Evolutionary conservation across 331 rosid genomes (phyloP).

Genomic region (Pyracantha coccinea): DNA sequence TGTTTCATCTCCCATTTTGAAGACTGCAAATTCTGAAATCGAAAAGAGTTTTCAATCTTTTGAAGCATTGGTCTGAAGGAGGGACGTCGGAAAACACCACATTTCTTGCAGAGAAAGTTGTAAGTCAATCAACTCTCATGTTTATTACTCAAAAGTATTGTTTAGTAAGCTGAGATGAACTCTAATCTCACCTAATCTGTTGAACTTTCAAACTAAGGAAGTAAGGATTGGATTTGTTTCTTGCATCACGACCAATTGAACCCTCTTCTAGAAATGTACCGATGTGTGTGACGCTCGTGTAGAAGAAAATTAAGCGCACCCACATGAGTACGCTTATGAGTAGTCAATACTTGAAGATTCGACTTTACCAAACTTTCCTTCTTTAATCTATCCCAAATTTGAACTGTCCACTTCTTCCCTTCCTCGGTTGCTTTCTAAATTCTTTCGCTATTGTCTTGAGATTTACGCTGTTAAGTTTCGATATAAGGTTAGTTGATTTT

Average conservation of each 20-base stretch:
- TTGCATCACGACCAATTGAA: neutral
- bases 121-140: neutral
- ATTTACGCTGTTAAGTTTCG: no score
- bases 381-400: no score
- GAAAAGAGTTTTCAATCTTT: neutral
- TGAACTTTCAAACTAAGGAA: neutral
- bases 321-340: neutral
- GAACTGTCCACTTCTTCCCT: no score
- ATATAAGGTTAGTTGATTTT: no score
- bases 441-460: no score
- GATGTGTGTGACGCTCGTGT: neutral
- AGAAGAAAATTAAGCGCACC: neutral
- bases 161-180: no score
- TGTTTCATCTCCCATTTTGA: constrained; percentile 37
- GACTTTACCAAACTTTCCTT: no score
- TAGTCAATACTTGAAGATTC: no score
- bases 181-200: no score
- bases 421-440: no score
- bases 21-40: neutral
- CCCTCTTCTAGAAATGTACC: neutral
- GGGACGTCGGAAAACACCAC: neutral
- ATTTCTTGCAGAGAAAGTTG: constrained; percentile 6
- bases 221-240: neutral
- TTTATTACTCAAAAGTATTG: neutral
- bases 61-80: neutral